A percentile compares a stretch with the other conserved stretches of the same genome.
Evolutionary conservation across 2,329 filamentous ascomycete genomes (phyloP).

Genomic region (Hansfordia pulvinata): DNA sequence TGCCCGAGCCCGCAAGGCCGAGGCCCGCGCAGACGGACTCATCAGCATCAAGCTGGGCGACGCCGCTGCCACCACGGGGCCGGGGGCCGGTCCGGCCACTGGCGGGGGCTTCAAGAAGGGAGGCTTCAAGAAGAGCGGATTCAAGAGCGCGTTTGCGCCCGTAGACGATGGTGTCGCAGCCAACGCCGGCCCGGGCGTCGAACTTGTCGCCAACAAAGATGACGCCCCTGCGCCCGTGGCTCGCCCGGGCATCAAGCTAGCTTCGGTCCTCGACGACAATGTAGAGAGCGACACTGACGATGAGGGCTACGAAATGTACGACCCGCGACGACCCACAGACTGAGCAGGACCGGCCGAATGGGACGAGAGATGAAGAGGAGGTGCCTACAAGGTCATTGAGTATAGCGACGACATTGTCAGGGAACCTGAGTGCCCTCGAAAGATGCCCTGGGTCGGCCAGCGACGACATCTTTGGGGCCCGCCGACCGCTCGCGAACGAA

Average conservation of each 20-base stretch:
- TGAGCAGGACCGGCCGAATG: conserved; percentile 25
- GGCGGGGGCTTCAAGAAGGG: conserved; percentile 49
- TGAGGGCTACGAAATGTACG: conserved; percentile 57
- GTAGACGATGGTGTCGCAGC: conserved; percentile 14
- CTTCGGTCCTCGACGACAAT: conserved; percentile 15
- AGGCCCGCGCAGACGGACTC: conserved; percentile 56
- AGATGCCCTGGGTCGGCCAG: too few species aligned
- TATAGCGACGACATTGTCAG: background rate
- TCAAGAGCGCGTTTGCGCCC: conserved; percentile 61
- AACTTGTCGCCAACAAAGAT: conserved; percentile 22
- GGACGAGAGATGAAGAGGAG: too few species aligned
- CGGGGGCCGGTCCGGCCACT: conserved; percentile 12
- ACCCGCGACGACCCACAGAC: conserved; percentile 45
- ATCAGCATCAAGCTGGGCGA: conserved; percentile 51
- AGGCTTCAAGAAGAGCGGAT: conserved; percentile 71
- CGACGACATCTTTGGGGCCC: too few species aligned
- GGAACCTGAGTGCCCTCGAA: background rate
- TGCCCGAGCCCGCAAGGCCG: conserved; percentile 52
- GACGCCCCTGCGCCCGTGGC: conserved; percentile 10
- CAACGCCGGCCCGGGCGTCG: conserved; percentile 25
- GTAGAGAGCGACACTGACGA: conserved; percentile 53
- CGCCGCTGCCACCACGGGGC: conserved; percentile 8
- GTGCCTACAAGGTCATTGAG: too few species aligned
- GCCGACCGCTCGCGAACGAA: too few species aligned
- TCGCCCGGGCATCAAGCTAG: too few species aligned